phyloP scores from a whole-genome alignment of 129 eudicot species.

The Flaveria linearis region DNA sequence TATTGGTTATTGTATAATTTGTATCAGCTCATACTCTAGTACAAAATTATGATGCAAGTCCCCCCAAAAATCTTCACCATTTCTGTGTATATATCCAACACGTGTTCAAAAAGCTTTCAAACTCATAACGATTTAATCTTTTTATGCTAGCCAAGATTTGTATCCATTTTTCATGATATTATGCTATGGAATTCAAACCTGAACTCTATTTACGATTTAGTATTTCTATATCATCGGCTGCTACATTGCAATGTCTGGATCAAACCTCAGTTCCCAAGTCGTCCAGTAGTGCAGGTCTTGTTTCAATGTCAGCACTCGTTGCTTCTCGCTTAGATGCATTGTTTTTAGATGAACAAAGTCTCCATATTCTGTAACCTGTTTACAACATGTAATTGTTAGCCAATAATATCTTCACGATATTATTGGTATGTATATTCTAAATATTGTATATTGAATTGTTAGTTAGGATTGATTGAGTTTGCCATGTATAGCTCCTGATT shows the following conservation, averaged over 20 bases:
- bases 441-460: too few relatives aligned
- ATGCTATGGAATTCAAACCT: too few relatives aligned
- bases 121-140: conserved; percentile 48
- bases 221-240: background rate
- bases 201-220: too few relatives aligned
- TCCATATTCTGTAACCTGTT: conserved; percentile 63
- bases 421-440: too few relatives aligned
- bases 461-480: too few relatives aligned
- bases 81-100: background rate
- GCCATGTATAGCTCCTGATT: too few relatives aligned
- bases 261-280: conserved; percentile 80
- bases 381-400: background rate
- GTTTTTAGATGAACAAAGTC: conserved; percentile 74
- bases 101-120: background rate
- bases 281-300: conserved; percentile 90
- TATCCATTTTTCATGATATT: too few relatives aligned
- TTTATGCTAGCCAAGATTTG: conserved; percentile 16
- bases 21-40: too few relatives aligned
- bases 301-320: conserved; percentile 68
- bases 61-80: background rate
- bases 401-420: too few relatives aligned
- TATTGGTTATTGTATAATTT: too few relatives aligned
- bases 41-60: too few relatives aligned
- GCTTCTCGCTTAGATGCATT: conserved; percentile 70
- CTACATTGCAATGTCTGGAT: conserved; percentile 64